These are phyloP conservation scores for Arthrinium phaeospermum DNA, from an alignment of 2,329 filamentous ascomycete genomes.

Conservation along the genomic window DNA sequence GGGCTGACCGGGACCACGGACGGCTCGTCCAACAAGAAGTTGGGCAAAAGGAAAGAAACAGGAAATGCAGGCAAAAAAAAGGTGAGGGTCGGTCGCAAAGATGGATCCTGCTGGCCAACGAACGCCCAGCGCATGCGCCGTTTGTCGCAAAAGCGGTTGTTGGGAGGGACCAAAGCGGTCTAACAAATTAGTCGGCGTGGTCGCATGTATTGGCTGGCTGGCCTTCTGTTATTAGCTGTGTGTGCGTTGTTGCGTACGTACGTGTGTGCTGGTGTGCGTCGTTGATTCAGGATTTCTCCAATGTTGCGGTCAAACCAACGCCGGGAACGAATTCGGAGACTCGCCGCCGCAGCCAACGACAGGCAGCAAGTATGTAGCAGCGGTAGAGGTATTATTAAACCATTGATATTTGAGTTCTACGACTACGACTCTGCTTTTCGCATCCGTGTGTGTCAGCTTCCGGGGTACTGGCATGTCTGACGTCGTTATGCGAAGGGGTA, in stretches of 20 bases:
- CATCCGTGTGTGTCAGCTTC: conserved; percentile 3
- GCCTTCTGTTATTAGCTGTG: not conserved
- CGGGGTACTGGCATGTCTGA: conserved; percentile 12
- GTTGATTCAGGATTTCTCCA: not conserved
- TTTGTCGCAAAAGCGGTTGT: conserved; percentile 5
- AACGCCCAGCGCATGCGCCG: conserved; percentile 6
- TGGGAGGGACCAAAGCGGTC: conserved; percentile 2
- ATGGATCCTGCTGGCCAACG: conserved; percentile 3
- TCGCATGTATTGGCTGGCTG: not conserved
- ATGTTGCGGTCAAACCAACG: conserved; percentile 11
- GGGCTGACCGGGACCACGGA: not conserved
- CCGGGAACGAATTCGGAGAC: not conserved
- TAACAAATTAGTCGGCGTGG: not conserved
- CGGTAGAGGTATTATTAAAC: no score
- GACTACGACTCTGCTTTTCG: not conserved
- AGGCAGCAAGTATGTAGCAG: not conserved
- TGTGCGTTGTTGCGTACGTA: not conserved
- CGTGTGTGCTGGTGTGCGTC: conserved; percentile 6
- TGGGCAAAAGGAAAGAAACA: not conserved
- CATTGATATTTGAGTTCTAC: not conserved
- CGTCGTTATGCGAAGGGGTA: conserved; percentile 14
- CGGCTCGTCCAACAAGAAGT: not conserved
- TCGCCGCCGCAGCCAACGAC: not conserved
- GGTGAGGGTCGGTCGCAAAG: not conserved
- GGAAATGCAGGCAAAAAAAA: not conserved